Evolutionary conservation across 2,329 filamentous ascomycete genomes (phyloP).

Genomic region (Pestalotiopsis sp.): DNA sequence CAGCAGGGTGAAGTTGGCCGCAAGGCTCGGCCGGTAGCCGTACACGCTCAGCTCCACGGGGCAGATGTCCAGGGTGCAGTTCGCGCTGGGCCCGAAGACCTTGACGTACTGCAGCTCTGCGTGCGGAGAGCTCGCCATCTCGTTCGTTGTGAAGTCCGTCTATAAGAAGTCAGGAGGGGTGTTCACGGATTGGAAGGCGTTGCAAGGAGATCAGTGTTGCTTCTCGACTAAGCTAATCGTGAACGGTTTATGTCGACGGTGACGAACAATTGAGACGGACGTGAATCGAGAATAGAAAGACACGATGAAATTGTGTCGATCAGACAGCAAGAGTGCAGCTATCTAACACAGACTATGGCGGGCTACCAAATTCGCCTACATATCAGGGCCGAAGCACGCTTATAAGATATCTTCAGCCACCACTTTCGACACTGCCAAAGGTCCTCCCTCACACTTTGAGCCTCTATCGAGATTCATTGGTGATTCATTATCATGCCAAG

Average conservation of each 20-base stretch:
- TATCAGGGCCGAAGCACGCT: background rate
- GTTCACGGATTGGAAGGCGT: background rate
- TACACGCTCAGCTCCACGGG: slow-evolving; percentile 47
- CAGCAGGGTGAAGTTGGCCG: slow-evolving; percentile 45
- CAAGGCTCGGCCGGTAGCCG: slow-evolving; percentile 47
- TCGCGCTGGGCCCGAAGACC: slow-evolving; percentile 47
- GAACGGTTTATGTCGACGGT: too few species aligned
- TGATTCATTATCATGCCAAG: background rate
- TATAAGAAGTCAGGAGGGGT: background rate
- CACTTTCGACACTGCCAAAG: background rate
- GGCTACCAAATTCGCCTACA: too few species aligned
- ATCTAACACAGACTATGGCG: too few species aligned
- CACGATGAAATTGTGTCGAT: too few species aligned
- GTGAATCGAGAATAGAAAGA: too few species aligned
- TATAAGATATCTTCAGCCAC: background rate
- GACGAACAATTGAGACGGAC: too few species aligned
- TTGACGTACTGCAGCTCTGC: background rate
- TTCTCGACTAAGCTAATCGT: too few species aligned
- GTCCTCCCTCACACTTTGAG: background rate
- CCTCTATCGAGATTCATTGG: background rate
- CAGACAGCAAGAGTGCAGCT: too few species aligned
- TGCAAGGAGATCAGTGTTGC: background rate
- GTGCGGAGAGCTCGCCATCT: background rate
- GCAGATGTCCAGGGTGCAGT: slow-evolving; percentile 53
- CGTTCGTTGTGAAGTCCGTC: background rate